A percentile compares a stretch with the other conserved stretches of the same genome.
phyloP scores from a whole-genome alignment of 2,329 filamentous ascomycete species.

The Colletotrichum costaricense region DNA sequence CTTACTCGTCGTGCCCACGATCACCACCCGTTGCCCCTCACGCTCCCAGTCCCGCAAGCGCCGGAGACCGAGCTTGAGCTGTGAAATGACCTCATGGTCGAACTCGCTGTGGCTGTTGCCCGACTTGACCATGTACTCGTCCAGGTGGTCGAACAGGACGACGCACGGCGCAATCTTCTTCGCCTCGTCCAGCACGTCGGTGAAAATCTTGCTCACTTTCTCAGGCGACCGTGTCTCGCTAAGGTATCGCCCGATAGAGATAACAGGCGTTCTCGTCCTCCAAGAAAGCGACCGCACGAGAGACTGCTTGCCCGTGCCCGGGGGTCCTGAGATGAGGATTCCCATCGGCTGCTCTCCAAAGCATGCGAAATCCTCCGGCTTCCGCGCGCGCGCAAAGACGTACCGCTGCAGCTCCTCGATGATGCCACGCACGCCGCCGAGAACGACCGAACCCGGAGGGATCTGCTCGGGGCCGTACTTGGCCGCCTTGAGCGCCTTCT shows the following conservation, averaged over 20 bases:
- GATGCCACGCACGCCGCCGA: constrained; percentile 20
- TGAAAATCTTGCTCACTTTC: constrained; percentile 51
- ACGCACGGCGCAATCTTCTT: constrained; percentile 87
- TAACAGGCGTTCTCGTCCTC: constrained; percentile 77
- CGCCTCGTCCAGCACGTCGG: constrained; percentile 75
- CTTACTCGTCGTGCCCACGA: constrained; percentile 90
- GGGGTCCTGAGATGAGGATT: constrained; percentile 81
- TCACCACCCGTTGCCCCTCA: constrained; percentile 81
- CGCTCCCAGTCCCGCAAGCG: constrained; percentile 78
- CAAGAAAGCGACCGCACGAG: constrained; percentile 80
- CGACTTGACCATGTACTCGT: constrained; percentile 84
- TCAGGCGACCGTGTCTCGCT: constrained; percentile 46
- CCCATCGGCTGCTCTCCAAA: constrained; percentile 63
- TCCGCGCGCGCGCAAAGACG: constrained; percentile 22
- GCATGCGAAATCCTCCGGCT: constrained; percentile 18
- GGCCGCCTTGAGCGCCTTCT: constrained; percentile 31
- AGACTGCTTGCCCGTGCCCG: constrained; percentile 84
- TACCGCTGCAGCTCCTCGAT: constrained; percentile 18
- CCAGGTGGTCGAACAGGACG: constrained; percentile 92
- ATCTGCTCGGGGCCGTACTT: constrained; percentile 36
- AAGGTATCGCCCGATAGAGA: constrained; percentile 60
- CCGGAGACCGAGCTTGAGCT: constrained; percentile 89
- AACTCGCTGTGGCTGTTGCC: constrained; percentile 88
- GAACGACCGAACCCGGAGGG: constrained; percentile 26
- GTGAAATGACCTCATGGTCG: constrained; percentile 86